These are phyloP conservation scores for Phytopythium kandeliae DNA, from an alignment of 352 stramenopile species.

Conservation along the genomic window DNA sequence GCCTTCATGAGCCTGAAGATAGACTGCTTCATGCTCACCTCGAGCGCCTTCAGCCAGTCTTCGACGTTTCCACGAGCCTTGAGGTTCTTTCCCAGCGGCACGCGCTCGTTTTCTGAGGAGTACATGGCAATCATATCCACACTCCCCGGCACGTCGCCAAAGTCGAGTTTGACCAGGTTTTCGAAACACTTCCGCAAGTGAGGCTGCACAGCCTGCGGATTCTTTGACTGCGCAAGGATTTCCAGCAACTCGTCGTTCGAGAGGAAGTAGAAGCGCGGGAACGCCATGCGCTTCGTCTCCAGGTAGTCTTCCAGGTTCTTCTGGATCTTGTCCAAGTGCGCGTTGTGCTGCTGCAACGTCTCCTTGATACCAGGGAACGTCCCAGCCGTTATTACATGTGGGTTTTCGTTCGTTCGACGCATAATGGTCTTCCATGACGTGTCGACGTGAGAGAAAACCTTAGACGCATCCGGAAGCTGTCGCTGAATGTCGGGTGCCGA, in stretches of 20 bases:
- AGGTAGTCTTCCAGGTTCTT: conserved; percentile 92
- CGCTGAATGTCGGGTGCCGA: conserved; percentile 88
- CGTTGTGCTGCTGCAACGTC: conserved; percentile 79
- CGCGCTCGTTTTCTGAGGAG: conserved; percentile 85
- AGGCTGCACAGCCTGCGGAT: conserved; percentile 91
- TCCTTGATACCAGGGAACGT: conserved; percentile 80
- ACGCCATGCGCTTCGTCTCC: conserved; percentile 91
- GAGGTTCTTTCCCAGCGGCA: conserved; percentile 89
- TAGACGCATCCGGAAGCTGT: conserved; percentile 86
- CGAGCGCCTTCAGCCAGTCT: conserved; percentile 84
- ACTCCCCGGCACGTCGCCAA: conserved; percentile 66
- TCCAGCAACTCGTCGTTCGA: conserved; percentile 94
- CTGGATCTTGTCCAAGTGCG: conserved; percentile 87
- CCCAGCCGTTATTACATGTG: conserved; percentile 78
- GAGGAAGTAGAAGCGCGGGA: conserved; percentile 94
- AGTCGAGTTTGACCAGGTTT: conserved; percentile 77
- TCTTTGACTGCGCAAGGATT: conserved; percentile 93
- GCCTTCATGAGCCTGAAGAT: conserved; percentile 93
- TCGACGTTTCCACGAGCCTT: conserved; percentile 89
- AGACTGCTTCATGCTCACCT: conserved; percentile 88
- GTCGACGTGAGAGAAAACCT: conserved; percentile 90
- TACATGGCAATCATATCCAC: conserved; percentile 95
- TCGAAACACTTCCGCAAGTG: conserved; percentile 95
- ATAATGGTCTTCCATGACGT: conserved; percentile 91
- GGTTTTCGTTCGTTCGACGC: conserved; percentile 81